Evolutionary conservation across 306 rosid genomes (phyloP), one percentile per base, ranked within the genome.

Genomic region (Castanea sativa): DNA sequence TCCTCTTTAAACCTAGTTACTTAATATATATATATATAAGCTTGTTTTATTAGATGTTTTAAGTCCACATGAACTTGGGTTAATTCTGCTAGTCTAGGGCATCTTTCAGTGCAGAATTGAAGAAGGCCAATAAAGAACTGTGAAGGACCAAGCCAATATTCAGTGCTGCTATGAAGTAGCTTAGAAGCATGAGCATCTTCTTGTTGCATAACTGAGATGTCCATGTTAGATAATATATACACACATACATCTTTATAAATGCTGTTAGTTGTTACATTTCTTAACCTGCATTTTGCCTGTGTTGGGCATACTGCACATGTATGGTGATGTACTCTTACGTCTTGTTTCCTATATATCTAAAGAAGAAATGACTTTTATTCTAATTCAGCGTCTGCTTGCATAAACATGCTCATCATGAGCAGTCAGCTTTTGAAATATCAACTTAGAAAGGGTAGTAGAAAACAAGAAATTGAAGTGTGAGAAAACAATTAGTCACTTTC

Each of bases 101-200:
- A 14, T 68, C 53, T 23, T 55, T 33, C 1, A 21, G n/a, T 59
- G 69, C 64, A 78, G 60, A 35, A 74, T 2, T 33, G 72, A 68
- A 68, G 83, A 49, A 49, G 79, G 49, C 49, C 75, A 74, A 75
- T 55, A 83, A 79, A 73, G 83, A 76, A 75, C 74, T 1, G 71
- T 49, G 80, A 79, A 75, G 67, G 71, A 52, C 75, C 33, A 55
- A 49, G 33, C 76, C 57, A 23, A 33, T 53, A 58, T 72, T 73
- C 53, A n/a, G 79, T 61, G 41, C 58, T 83, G 70, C 68, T 32
- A 71, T 49, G 25, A 64, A 32, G 51, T 41, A 33, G 53, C 6
- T 33, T 68, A 33, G 72, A 68, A 68, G 72, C 72, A 49, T 74
- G 60, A 58, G 52, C 76, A 56, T 82, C 63, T 82, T 73, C 55